Evolutionary conservation across 331 rosid genomes (phyloP), one percentile per base, ranked within the genome.

Genomic region (Malus hybrid): DNA sequence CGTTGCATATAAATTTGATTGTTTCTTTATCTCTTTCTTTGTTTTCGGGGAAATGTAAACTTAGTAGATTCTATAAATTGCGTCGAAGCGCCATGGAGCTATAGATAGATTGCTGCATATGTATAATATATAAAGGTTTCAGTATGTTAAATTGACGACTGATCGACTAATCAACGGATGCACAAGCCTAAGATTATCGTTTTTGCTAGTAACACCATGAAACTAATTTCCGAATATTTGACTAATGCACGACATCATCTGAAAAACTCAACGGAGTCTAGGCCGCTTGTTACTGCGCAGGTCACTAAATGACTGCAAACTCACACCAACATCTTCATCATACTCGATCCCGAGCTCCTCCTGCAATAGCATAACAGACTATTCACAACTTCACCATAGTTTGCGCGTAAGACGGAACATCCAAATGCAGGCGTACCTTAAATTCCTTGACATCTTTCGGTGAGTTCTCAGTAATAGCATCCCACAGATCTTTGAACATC

Each of bases 401-500:
- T 24, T 0, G 39, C 30, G 71, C 19, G 11, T 34, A 57, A 73
- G 62, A 76, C 62, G 9, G 3, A 33, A 42, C 26, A 61, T 78
- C 66, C 66, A 60, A 60, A 46, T 58, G 33, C 1, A n/a, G 46
- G 39, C 74, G 20, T 48, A 88, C 96, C 97, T 95, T 92, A 55
- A 94, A 89, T 78, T 90, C 93, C 83, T 92, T 95, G 30, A 89
- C 86, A 81, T 92, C 96, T 80, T 90, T 95, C 2, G 93, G 89
- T 10, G 93, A 95, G 83, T 89, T 92, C 82, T 95, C 99, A 53
- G 96, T 95, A 53, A 95, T 88, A 39, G 96, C 78, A 77, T 90
- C 97, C 99, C 97, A 95, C 30, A 95, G 63, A 84, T 95, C 97
- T 85, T 82, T 89, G 82, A 92, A 95, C 85, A 92, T 95, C 89